These are phyloP conservation scores for Daldinia eschscholtzii DNA, from an alignment of 2,329 filamentous ascomycete genomes.

Conservation along the genomic window DNA sequence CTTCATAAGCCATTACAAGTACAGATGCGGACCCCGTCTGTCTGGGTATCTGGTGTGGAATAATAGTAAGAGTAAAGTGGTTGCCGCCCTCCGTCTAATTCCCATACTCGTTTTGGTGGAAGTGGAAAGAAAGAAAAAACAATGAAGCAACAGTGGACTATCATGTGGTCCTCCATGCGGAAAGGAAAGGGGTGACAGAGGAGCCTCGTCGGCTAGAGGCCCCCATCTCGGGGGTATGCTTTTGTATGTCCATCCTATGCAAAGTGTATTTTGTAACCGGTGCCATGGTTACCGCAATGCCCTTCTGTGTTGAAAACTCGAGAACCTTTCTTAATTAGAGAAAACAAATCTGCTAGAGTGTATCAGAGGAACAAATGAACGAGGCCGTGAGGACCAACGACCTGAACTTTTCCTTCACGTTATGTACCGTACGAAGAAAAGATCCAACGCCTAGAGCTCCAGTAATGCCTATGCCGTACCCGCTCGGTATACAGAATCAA, in stretches of 20 bases:
- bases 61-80: slow-evolving; percentile 19
- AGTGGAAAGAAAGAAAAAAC: slow-evolving; percentile 16
- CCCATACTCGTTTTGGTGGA: slow-evolving; percentile 22
- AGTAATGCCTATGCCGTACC: slow-evolving; percentile 53
- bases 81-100: slow-evolving; percentile 42
- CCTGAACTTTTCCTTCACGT: slow-evolving; percentile 12
- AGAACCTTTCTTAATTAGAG: slow-evolving; percentile 30
- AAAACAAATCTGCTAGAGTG: slow-evolving; percentile 28
- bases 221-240: slow-evolving; percentile 33
- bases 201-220: slow-evolving; percentile 15
- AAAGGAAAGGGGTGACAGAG: slow-evolving; percentile 21
- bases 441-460: slow-evolving; percentile 53
- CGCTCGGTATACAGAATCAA: slow-evolving; percentile 56
- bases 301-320: slow-evolving; percentile 27
- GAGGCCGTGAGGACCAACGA: slow-evolving; percentile 29
- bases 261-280: slow-evolving; percentile 39
- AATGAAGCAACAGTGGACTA: background rate
- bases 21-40: slow-evolving; percentile 38
- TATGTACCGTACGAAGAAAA: slow-evolving; percentile 25
- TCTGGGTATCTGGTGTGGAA: slow-evolving; percentile 40
- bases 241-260: slow-evolving; percentile 49
- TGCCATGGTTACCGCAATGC: slow-evolving; percentile 28
- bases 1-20: slow-evolving; percentile 42
- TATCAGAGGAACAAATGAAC: slow-evolving; percentile 30
- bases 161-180: slow-evolving; percentile 3